A percentile compares a stretch with the other conserved stretches of the same genome.
Conservation (phyloP, 176 grass and related monocot genomes). For the Pontederia paniculata region DNA sequence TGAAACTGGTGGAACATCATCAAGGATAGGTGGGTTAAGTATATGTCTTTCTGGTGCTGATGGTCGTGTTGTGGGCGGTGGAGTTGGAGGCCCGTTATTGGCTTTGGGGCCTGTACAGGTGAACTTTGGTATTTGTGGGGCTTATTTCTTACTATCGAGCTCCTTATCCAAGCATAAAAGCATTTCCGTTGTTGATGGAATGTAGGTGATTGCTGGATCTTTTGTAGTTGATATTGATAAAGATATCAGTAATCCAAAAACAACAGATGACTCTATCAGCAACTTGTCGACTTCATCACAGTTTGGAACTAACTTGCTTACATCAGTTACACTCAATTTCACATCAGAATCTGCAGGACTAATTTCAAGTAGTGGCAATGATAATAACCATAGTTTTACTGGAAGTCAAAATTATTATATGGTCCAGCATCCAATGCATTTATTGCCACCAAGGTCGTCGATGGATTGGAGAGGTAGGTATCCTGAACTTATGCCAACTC, state of each 20-base stretch:
- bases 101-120: constrained; percentile 15
- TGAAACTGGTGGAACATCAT: constrained; percentile 3
- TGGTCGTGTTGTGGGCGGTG: constrained; percentile 15
- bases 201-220: constrained; percentile 21
- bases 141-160: background rate
- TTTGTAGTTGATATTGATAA: constrained; percentile 8
- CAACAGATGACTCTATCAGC: background rate
- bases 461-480: constrained; percentile 14
- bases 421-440: background rate
- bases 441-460: background rate
- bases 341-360: constrained; percentile 1
- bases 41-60: constrained; percentile 17
- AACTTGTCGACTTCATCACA: constrained; percentile 3
- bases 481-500: background rate
- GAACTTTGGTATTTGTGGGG: background rate
- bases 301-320: constrained; percentile 7
- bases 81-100: constrained; percentile 14
- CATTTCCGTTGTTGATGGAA: background rate
- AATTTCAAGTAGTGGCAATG: constrained; percentile 1
- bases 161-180: background rate
- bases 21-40: constrained; percentile 7
- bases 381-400: background rate
- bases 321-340: background rate
- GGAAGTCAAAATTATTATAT: constrained; percentile 2
- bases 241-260: constrained; percentile 1